Base-by-base conservation (phyloP, 2,329 filamentous ascomycete genomes). In the Escovopsis sp. region DNA sequence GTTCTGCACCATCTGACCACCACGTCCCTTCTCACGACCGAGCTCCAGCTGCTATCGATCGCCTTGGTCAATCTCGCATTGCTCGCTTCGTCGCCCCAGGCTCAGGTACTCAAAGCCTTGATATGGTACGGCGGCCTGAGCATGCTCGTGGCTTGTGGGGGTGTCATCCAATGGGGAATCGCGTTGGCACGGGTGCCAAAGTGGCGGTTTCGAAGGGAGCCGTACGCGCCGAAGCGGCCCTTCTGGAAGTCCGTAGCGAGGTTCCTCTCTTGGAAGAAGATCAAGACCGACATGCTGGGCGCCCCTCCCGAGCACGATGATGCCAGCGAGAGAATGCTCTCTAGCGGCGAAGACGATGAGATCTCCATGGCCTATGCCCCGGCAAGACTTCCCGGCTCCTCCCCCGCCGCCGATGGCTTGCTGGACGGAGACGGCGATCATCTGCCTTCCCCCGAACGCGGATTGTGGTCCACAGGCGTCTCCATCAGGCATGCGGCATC, bases 21-120 rank as follows among this genome's bases (percentile, higher is more conserved):
- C 0, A 94, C 87, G 1, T 95, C 88, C 60, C 71, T 96, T 36
- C 69, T 96, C 41, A 75, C 82, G 2, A 80, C 91, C 5, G 91
- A 98, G 60, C 70, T 95, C 36, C 86, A 95, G 53, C 69, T 98
- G 9, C 72, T 96, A 12, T 89, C 89, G 1, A 75, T 83, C 34
- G 78, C 79, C 2, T 69, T 98, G 12, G 81, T 95, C 53, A 86
- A 94, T 54, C 65, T 95, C 12, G 65, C 93, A 1, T 59, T 94
- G 2, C 73, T 94, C 47, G 78, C 87, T 0, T 65, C 68, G 6
- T 91, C 88, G 0, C 85, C 89, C 0, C 91, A 96, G 61, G 77
- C 81, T 12, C 70, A 85, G 48, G 88, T 94, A 47, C 67, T 96
- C 39, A 91, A 94, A 63, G 78, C 82, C 12, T 66, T 96, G 42